phyloP scores from a whole-genome alignment of 108 stramenopile species.

The Bacterosira constricta region DNA sequence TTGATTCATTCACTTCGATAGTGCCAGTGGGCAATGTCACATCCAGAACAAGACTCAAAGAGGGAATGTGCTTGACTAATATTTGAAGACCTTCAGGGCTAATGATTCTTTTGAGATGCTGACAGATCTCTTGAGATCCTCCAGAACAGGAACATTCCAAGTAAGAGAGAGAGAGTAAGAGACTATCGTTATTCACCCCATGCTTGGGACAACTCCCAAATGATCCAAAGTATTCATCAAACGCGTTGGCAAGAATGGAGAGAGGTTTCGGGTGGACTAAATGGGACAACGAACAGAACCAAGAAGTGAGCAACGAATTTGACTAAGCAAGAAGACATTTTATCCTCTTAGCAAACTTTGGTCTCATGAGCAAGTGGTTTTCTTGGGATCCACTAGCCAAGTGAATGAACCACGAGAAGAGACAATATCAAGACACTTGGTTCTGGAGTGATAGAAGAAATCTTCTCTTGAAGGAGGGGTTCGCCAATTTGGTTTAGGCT shows the following conservation, averaged over 20 bases:
- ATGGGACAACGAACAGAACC: neutral
- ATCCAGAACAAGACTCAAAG: neutral
- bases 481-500: no score
- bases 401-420: no score
- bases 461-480: no score
- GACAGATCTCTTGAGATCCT: neutral
- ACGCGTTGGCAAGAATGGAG: constrained; percentile 1
- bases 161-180: neutral
- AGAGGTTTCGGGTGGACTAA: constrained; percentile 5
- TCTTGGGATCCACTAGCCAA: no score
- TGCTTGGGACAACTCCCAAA: neutral
- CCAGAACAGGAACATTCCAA: neutral
- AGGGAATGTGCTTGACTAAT: constrained; percentile 14
- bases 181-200: neutral
- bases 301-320: neutral
- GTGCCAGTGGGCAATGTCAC: neutral
- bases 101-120: neutral
- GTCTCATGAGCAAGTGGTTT: no score
- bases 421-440: no score
- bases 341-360: no score
- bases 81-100: neutral
- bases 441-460: no score
- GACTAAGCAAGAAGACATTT: neutral
- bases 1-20: neutral
- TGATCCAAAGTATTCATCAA: constrained; percentile 15